These are phyloP conservation scores for Epichloe hybrida DNA, from an alignment of 2,329 filamentous ascomycete genomes.

Conservation along the genomic window DNA sequence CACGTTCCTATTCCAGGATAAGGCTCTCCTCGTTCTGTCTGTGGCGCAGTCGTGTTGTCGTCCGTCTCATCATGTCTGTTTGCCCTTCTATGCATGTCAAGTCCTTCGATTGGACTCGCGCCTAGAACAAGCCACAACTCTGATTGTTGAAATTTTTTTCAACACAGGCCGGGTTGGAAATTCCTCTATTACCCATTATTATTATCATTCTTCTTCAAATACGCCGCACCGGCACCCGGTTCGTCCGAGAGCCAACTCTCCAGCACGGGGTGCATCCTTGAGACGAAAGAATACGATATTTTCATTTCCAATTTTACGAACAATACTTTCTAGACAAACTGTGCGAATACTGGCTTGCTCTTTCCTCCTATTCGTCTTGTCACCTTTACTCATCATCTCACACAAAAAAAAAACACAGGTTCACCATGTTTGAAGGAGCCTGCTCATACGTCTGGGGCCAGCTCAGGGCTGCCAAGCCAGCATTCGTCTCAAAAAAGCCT, in stretches of 20 bases:
- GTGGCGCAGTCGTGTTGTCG: neutral
- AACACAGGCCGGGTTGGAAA: neutral
- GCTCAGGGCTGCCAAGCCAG: slow-evolving; percentile 37
- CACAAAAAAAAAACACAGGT: neutral
- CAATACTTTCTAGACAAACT: too few species aligned
- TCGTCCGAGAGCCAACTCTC: neutral
- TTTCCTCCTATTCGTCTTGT: too few species aligned
- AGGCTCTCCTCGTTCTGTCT: neutral
- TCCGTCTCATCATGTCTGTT: slow-evolving; percentile 9
- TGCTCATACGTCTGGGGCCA: slow-evolving; percentile 26
- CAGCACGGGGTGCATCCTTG: neutral
- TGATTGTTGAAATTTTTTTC: neutral
- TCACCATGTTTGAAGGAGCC: slow-evolving; percentile 19
- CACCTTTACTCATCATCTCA: neutral
- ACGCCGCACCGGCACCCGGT: neutral
- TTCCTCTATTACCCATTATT: neutral
- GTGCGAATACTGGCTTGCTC: neutral
- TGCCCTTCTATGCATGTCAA: slow-evolving; percentile 6
- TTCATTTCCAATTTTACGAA: neutral
- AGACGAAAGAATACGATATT: neutral
- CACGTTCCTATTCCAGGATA: neutral
- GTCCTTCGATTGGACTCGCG: slow-evolving; percentile 14
- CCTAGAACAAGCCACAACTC: slow-evolving; percentile 5
- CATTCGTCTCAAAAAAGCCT: slow-evolving; percentile 47
- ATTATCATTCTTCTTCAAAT: neutral